phyloP scores from a whole-genome alignment of 768 basidiomycete species.

The Boletus rubroflammeus region DNA sequence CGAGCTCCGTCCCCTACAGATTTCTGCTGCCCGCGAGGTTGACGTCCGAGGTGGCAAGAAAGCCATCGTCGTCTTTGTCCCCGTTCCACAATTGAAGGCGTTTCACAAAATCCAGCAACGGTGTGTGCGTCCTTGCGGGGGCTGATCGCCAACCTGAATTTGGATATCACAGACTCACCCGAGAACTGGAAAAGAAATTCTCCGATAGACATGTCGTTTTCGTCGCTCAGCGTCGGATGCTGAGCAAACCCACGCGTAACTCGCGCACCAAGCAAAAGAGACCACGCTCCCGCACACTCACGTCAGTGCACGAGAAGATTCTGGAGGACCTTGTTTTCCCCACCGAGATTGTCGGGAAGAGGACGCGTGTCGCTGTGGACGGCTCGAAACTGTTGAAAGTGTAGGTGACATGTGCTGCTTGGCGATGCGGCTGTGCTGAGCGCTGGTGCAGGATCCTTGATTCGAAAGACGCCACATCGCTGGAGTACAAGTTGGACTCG shows the following conservation, averaged over 20 bases:
- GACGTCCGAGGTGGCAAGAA: slow-evolving; percentile 99
- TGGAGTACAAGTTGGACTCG: slow-evolving; percentile 99
- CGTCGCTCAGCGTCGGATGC: slow-evolving; percentile 96
- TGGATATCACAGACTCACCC: slow-evolving; percentile 71
- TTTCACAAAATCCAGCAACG: slow-evolving; percentile 98
- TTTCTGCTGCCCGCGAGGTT: slow-evolving; percentile 97
- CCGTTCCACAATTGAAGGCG: slow-evolving; percentile 94
- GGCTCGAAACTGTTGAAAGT: slow-evolving; percentile 97
- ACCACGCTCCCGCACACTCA: slow-evolving; percentile 94
- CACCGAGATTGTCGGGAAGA: slow-evolving; percentile 98
- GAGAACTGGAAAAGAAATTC: slow-evolving; percentile 99
- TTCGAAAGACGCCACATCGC: slow-evolving; percentile 93
- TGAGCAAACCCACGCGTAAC: slow-evolving; percentile 93
- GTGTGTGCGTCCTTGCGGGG: slow-evolving; percentile 37
- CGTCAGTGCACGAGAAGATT: slow-evolving; percentile 96
- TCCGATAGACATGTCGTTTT: slow-evolving; percentile 99
- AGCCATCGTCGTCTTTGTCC: slow-evolving; percentile 98
- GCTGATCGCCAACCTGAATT: slow-evolving; percentile 5
- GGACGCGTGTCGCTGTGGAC: slow-evolving; percentile 89
- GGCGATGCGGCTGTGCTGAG: slow-evolving; percentile 15
- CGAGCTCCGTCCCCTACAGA: slow-evolving; percentile 93
- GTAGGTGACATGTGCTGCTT: slow-evolving; percentile 51
- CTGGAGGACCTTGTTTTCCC: slow-evolving; percentile 99
- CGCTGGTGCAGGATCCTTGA: slow-evolving; percentile 75
- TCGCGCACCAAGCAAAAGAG: slow-evolving; percentile 94